A percentile compares a stretch with the other conserved stretches of the same genome.
Conservation (phyloP, 2,329 filamentous ascomycete species). For the Aspergillus glaucus region DNA sequence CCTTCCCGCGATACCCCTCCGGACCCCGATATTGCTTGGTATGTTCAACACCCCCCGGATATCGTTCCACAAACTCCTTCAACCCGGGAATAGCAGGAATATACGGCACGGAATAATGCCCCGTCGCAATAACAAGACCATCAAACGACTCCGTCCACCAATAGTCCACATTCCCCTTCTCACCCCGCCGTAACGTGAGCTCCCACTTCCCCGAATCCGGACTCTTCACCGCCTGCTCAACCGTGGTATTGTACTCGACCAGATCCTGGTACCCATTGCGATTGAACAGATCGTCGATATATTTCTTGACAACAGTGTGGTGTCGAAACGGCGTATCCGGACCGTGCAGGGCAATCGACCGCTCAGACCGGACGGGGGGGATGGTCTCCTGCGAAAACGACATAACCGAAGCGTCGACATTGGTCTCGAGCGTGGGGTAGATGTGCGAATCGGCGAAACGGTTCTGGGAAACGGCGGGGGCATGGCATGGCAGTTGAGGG, state of each 20-base stretch:
- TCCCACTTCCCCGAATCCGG: conserved; percentile 49
- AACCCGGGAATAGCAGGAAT: conserved; percentile 39
- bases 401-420: conserved; percentile 56
- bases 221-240: conserved; percentile 49
- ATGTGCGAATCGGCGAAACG: conserved; percentile 55
- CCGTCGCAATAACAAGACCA: conserved; percentile 55
- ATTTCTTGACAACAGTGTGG: conserved; percentile 52
- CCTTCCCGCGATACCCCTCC: conserved; percentile 35
- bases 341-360: conserved; percentile 47
- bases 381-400: conserved; percentile 54
- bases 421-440: conserved; percentile 61
- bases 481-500: conserved; percentile 41
- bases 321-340: conserved; percentile 56
- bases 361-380: conserved; percentile 37
- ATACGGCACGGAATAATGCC: conserved; percentile 55
- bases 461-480: conserved; percentile 37
- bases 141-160: conserved; percentile 62
- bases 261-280: conserved; percentile 48
- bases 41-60: conserved; percentile 36
- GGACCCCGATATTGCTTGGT: conserved; percentile 36
- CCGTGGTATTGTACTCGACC: conserved; percentile 50
- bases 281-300: conserved; percentile 51
- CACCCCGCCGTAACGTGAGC: conserved; percentile 44
- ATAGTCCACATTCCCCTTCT: conserved; percentile 38
- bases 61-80: conserved; percentile 31